A percentile compares a stretch with the other conserved stretches of the same genome.
These are phyloP conservation scores for Nemania bipapillata DNA, from an alignment of 2,329 filamentous ascomycete species.

Conservation along the genomic window DNA sequence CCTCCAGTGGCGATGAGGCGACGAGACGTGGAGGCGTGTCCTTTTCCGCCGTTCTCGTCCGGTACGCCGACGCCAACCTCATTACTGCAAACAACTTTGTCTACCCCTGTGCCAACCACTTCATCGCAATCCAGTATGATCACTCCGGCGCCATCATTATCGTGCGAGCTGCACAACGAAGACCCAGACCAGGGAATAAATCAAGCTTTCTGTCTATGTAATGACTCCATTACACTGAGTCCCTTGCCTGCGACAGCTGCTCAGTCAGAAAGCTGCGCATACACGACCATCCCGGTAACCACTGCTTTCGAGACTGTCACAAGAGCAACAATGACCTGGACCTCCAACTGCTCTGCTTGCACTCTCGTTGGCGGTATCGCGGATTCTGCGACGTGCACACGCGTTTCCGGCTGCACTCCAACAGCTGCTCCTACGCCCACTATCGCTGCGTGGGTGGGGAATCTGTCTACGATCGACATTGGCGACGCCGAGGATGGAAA, in stretches of 20 bases:
- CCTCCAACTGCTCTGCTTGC: slow-evolving; percentile 14
- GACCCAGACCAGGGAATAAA: slow-evolving; percentile 2
- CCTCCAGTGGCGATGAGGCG: too few species aligned
- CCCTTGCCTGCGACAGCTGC: neutral
- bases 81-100: too few species aligned
- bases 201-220: neutral
- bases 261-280: slow-evolving; percentile 4
- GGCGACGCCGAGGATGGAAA: slow-evolving; percentile 23
- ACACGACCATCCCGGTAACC: neutral
- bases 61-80: too few species aligned
- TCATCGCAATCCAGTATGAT: neutral
- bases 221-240: neutral
- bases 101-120: too few species aligned
- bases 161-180: neutral
- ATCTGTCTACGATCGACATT: slow-evolving; percentile 19
- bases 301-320: neutral
- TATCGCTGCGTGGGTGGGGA: slow-evolving; percentile 20
- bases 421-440: slow-evolving; percentile 12
- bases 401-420: slow-evolving; percentile 20
- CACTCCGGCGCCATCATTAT: slow-evolving; percentile 1
- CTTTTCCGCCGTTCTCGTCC: too few species aligned
- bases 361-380: slow-evolving; percentile 21
- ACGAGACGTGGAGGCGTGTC: too few species aligned
- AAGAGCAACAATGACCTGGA: slow-evolving; percentile 7
- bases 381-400: slow-evolving; percentile 19